These are phyloP conservation scores for Eucalyptus pauciflora DNA, from an alignment of 345 rosid genomes.

Conservation along the genomic window DNA sequence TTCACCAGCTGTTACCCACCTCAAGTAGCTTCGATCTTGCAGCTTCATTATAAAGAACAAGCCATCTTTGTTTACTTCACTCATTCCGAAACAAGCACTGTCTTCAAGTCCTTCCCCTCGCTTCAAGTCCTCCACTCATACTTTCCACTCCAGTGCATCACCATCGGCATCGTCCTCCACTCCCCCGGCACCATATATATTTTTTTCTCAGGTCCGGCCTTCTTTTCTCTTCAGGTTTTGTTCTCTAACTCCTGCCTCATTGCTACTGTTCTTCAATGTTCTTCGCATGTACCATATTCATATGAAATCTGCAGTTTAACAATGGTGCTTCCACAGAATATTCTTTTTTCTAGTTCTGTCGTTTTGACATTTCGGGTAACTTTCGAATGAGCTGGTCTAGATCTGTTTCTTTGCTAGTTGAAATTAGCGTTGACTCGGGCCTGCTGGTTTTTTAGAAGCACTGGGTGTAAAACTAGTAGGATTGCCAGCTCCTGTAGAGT, in stretches of 20 bases:
- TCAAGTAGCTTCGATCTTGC: too few relatives aligned
- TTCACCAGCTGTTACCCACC: too few relatives aligned
- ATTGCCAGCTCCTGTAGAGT: not conserved
- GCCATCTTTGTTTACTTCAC: too few relatives aligned
- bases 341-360: not conserved
- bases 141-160: too few relatives aligned
- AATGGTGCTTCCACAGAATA: not conserved
- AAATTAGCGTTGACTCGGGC: not conserved
- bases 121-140: not conserved
- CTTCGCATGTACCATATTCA: not conserved
- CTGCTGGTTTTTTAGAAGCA: not conserved
- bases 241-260: not conserved
- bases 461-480: not conserved
- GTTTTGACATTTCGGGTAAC: not conserved
- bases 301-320: not conserved
- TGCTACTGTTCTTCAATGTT: not conserved
- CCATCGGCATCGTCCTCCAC: too few relatives aligned
- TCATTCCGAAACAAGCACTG: too few relatives aligned
- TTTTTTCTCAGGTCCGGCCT: not conserved
- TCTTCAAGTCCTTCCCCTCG: too few relatives aligned
- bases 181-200: too few relatives aligned
- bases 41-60: too few relatives aligned
- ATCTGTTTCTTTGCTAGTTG: slow-evolving; percentile 14
- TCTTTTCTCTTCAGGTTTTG: not conserved
- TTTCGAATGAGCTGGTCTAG: not conserved